These are phyloP conservation scores for Hippophae gyantsensis DNA, from an alignment of 306 rosid species.

Conservation along the genomic window DNA sequence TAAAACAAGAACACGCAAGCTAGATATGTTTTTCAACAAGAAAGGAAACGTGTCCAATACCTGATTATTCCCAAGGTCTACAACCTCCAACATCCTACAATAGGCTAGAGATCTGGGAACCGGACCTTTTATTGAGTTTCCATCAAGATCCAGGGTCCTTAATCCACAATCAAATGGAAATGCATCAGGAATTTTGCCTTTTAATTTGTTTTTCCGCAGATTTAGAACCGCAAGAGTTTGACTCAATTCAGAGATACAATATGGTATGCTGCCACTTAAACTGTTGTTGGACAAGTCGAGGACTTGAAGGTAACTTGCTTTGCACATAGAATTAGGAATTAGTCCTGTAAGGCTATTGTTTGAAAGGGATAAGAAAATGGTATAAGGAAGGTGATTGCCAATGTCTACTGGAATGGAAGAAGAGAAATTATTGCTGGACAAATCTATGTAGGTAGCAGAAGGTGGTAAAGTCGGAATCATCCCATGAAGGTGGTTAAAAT, in stretches of 20 bases:
- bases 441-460: constrained; percentile 2
- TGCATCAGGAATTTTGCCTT: background rate
- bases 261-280: constrained; percentile 17
- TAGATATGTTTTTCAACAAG: constrained; percentile 13
- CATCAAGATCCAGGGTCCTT: constrained; percentile 20
- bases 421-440: constrained; percentile 19
- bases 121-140: constrained; percentile 9
- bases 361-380: constrained; percentile 20
- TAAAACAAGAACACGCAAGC: constrained; percentile 29
- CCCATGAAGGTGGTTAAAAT: constrained; percentile 24
- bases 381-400: fast-evolving
- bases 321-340: constrained; percentile 34
- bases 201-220: constrained; percentile 14
- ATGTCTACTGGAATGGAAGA: background rate
- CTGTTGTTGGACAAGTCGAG: constrained; percentile 28
- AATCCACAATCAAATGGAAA: constrained; percentile 17
- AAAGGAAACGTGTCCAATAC: constrained; percentile 1
- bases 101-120: constrained; percentile 22
- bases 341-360: background rate
- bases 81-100: constrained; percentile 22
- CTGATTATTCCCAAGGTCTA: constrained; percentile 30
- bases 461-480: background rate
- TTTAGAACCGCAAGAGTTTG: constrained; percentile 19
- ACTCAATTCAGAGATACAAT: constrained; percentile 4
- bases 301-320: constrained; percentile 10